Evolutionary conservation across 2,329 filamentous ascomycete species (phyloP), one percentile per base, ranked within the genome.

Genomic region (Fusarium aywerte): DNA sequence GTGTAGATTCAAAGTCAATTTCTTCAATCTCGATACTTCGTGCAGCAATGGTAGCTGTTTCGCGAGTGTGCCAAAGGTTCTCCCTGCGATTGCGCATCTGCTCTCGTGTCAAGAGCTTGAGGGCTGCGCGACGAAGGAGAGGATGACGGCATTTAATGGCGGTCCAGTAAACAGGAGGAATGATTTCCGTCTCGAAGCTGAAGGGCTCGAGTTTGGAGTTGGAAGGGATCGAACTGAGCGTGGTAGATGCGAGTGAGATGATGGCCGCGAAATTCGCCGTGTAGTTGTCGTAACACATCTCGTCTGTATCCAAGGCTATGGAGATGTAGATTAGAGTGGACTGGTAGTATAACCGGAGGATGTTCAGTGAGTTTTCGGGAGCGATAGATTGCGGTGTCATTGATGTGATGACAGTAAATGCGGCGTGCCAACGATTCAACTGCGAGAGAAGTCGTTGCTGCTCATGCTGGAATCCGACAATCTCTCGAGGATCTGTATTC

Each of bases 161-260:
- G 8, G 78, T 76, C 64, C 79, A 83, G 65, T 80, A 82, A 1
- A 83, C 65, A 1, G 80, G 78, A 0, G 80, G 77, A 25, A 82
- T 74, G 1, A 82, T 53, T 20, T 81, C 79, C 13, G 79, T 81
- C 36, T 82, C 80, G 43, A 82, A 83, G 7, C 75, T 77, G 33
- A 83, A 83, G 5, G 69, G 20, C 43, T 70, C 50, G 53, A 67
- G 47, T 47, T 58, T 58, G 27, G 61, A 18, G 29, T 55, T 63
- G 49, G 25, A 18, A 21, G 64, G 48, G 1, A 66, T 39, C 1
- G 68, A 61, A 4, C 60, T 45, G 16, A 77, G 70, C 18, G 79
- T 72, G 0, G 73, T 68, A 5, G 75, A 73, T 0, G 77, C 76
- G 0, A 79, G 64, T 2, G 76, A 74, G 29, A 82, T 74, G 39